phyloP scores from a whole-genome alignment of 768 basidiomycete genomes.

The Coprinopsis marcescibilis region DNA sequence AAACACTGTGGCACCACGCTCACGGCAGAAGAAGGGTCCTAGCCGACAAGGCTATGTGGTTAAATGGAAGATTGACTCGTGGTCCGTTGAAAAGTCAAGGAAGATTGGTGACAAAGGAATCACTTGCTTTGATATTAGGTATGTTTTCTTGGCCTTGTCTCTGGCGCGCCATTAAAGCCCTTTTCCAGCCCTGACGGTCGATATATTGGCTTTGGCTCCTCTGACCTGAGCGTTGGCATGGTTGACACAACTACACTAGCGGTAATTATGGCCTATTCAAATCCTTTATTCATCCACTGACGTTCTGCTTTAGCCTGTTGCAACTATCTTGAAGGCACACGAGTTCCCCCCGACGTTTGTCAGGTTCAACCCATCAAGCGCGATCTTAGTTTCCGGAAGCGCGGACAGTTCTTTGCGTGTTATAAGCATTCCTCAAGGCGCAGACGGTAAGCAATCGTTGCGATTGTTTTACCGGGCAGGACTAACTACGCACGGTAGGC shows the following conservation, averaged over 20 bases:
- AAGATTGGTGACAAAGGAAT: constrained; percentile 76
- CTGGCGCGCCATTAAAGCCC: constrained; percentile 3
- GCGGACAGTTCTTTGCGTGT: constrained; percentile 85
- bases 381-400: constrained; percentile 82
- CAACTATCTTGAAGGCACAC: constrained; percentile 89
- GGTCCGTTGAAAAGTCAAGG: constrained; percentile 59
- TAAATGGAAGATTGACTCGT: constrained; percentile 69
- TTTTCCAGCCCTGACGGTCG: constrained; percentile 67
- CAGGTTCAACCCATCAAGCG: constrained; percentile 78
- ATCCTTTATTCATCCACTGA: background rate
- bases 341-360: constrained; percentile 91
- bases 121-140: constrained; percentile 90
- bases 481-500: constrained; percentile 21
- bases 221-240: constrained; percentile 80
- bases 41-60: constrained; percentile 58
- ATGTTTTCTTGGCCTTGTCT: constrained; percentile 15
- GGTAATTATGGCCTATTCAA: constrained; percentile 38
- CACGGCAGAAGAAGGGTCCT: constrained; percentile 44
- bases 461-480: constrained; percentile 8
- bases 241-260: constrained; percentile 72
- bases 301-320: constrained; percentile 56
- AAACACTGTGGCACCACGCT: constrained; percentile 62
- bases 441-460: no score
- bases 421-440: constrained; percentile 42
- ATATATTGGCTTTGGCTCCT: constrained; percentile 79